Percentiles rank a stretch among this genome's conserved stretches.
Conservation (phyloP, 2,329 filamentous ascomycete genomes). For the Xylaria sp. region DNA sequence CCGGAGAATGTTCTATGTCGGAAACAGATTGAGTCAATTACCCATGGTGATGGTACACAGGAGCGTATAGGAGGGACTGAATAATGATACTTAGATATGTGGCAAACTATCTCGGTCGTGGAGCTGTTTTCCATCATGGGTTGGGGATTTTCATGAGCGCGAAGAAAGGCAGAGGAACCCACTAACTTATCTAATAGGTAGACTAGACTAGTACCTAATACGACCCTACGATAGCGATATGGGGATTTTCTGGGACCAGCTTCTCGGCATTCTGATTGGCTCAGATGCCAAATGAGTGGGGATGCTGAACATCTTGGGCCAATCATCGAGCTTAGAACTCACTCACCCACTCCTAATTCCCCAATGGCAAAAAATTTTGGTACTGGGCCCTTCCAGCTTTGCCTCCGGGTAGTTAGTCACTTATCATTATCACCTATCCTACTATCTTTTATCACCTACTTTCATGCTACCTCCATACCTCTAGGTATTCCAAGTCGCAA, state of each 20-base stretch:
- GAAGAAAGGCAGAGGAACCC: no score
- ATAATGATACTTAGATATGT: no score
- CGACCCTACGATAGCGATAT: constrained; percentile 10
- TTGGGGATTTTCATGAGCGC: no score
- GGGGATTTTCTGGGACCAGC: constrained; percentile 7
- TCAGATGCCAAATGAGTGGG: not conserved
- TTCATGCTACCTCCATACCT: not conserved
- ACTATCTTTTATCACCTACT: not conserved
- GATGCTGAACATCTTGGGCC: constrained; percentile 15
- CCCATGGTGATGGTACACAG: no score
- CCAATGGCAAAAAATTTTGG: constrained; percentile 42
- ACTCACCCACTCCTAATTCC: not conserved
- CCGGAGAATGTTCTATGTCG: not conserved
- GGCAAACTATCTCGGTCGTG: no score
- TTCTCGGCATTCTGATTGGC: constrained; percentile 1
- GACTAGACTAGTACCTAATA: no score
- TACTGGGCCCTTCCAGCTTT: constrained; percentile 31
- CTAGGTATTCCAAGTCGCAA: not conserved
- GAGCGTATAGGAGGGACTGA: no score
- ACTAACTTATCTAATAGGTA: no score
- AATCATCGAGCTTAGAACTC: constrained; percentile 32
- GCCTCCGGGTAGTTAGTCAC: not conserved
- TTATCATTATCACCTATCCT: constrained; percentile 8
- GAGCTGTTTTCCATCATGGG: no score
- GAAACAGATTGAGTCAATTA: not conserved